Conservation (phyloP, 2,329 filamentous ascomycete species). For the Calonectria crousiana region DNA sequence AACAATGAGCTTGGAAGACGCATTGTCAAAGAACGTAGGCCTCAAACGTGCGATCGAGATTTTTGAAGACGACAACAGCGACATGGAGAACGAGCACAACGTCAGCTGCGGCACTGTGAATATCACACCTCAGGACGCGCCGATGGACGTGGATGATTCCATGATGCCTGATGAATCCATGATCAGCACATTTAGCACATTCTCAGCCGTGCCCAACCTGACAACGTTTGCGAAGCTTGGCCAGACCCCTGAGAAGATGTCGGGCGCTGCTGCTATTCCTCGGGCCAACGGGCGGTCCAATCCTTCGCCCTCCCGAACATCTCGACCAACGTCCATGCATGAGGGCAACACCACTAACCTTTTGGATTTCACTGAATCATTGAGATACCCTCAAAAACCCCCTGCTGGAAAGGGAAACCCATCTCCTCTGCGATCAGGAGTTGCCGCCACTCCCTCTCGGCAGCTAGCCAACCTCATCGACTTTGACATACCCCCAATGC, state of each 20-base stretch:
- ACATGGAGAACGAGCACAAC: constrained; percentile 46
- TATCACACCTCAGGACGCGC: constrained; percentile 38
- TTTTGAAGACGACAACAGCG: constrained; percentile 66
- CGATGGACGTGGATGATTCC: constrained; percentile 50
- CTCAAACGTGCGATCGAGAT: constrained; percentile 72
- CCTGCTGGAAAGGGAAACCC: constrained; percentile 55
- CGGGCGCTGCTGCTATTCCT: constrained; percentile 54
- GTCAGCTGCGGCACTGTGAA: constrained; percentile 41
- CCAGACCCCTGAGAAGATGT: constrained; percentile 70
- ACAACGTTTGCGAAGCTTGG: constrained; percentile 83
- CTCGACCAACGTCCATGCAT: constrained; percentile 48
- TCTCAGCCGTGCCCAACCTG: constrained; percentile 90
- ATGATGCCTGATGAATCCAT: constrained; percentile 75
- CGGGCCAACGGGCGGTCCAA: constrained; percentile 49
- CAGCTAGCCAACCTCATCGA: constrained; percentile 77
- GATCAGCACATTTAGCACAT: constrained; percentile 88
- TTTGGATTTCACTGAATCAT: constrained; percentile 89
- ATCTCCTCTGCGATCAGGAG: constrained; percentile 48
- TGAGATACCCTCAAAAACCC: constrained; percentile 62
- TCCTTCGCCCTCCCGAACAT: constrained; percentile 50
- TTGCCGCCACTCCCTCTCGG: constrained; percentile 61
- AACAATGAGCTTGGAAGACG: constrained; percentile 64
- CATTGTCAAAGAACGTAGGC: constrained; percentile 66
- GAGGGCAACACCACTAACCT: constrained; percentile 79
- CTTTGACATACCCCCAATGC: constrained; percentile 89